phyloP scores from a whole-genome alignment of 2,329 filamentous ascomycete species.

The Claviceps sp. region DNA sequence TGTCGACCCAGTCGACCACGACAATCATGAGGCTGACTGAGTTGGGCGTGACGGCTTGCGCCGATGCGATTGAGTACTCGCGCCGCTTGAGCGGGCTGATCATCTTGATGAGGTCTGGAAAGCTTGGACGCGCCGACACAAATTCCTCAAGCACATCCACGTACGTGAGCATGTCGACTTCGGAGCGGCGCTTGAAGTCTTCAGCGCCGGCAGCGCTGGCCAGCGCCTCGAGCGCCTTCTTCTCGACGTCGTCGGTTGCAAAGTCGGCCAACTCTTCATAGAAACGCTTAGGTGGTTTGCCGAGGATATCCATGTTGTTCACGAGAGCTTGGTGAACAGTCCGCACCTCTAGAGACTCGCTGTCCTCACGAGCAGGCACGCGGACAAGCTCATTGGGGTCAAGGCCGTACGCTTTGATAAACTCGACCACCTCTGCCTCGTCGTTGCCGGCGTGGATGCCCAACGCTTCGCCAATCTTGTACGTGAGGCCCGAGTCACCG shows the following conservation, averaged over 20 bases:
- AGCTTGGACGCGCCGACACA: constrained; percentile 71
- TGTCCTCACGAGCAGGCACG: constrained; percentile 73
- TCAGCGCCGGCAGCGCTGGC: constrained; percentile 66
- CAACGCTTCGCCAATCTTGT: constrained; percentile 93
- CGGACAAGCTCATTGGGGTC: constrained; percentile 77
- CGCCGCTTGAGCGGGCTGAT: constrained; percentile 87
- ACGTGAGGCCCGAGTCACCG: constrained; percentile 78
- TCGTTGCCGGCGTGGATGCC: constrained; percentile 96
- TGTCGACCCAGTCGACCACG: constrained; percentile 89
- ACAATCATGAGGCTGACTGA: constrained; percentile 94
- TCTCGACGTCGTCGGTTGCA: constrained; percentile 69
- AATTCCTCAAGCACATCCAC: constrained; percentile 86
- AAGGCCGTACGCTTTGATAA: constrained; percentile 83
- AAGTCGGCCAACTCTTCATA: constrained; percentile 87
- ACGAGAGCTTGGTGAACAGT: constrained; percentile 85
- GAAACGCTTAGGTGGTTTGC: constrained; percentile 93
- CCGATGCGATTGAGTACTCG: constrained; percentile 98
- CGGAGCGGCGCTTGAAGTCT: constrained; percentile 84
- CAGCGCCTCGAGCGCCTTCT: constrained; percentile 63
- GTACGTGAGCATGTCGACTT: constrained; percentile 84
- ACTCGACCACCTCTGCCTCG: constrained; percentile 59
- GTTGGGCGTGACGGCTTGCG: constrained; percentile 83
- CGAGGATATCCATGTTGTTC: constrained; percentile 93
- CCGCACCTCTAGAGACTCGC: constrained; percentile 63
- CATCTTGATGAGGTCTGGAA: constrained; percentile 80